phyloP scores from a whole-genome alignment of 2,329 filamentous ascomycete species.

The Byssothecium circinans region DNA sequence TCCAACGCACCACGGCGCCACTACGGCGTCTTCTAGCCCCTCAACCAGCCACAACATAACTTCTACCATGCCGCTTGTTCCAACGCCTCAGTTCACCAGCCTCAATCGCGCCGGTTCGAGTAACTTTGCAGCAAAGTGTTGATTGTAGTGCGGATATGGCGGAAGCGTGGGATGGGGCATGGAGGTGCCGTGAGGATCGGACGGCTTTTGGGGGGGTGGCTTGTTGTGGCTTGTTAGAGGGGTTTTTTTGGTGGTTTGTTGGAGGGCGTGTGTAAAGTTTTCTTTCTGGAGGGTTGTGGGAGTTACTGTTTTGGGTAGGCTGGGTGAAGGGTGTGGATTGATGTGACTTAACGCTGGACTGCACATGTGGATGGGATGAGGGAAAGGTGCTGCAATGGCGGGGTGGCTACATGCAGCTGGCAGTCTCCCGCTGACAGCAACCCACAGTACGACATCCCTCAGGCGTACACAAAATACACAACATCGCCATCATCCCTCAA shows the following conservation, averaged over 20 bases:
- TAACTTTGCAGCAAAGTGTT: conserved; percentile 1
- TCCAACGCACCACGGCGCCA: background rate
- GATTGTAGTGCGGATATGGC: conserved; percentile 8
- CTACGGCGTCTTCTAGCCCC: background rate
- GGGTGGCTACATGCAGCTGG: no score
- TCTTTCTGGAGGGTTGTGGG: background rate
- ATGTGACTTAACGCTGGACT: no score
- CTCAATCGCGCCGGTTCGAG: conserved; percentile 3
- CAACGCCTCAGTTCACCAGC: background rate
- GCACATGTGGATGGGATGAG: no score
- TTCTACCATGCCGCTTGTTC: conserved; percentile 2
- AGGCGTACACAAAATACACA: no score
- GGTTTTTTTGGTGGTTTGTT: no score
- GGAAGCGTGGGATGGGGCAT: background rate
- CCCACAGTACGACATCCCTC: no score
- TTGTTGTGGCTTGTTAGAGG: background rate
- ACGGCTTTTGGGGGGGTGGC: conserved; percentile 1
- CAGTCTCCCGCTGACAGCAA: no score
- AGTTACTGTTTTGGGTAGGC: no score
- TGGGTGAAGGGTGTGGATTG: no score
- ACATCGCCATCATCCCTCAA: no score
- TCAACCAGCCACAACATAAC: background rate
- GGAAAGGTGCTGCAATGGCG: no score
- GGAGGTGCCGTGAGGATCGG: conserved; percentile 2
- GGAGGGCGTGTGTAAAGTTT: background rate